Conservation (phyloP, 768 basidiomycete species). For the Amanita phalloides region DNA sequence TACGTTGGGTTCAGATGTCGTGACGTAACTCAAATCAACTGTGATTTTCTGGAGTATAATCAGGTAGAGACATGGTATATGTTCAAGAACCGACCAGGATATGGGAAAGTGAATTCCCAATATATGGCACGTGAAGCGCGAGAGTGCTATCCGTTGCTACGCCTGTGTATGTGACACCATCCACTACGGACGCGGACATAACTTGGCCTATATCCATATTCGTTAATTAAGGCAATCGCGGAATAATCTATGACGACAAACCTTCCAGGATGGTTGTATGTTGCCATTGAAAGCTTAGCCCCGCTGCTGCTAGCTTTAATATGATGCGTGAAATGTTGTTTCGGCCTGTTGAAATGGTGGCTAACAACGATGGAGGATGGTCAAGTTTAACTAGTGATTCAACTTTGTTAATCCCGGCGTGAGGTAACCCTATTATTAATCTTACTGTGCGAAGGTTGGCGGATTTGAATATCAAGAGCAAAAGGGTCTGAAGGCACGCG, state of each 20-base stretch:
- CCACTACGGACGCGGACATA: constrained; percentile 26
- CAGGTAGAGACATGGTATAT: not conserved
- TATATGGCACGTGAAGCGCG: constrained; percentile 52
- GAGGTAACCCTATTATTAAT: not conserved
- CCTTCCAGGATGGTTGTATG: constrained; percentile 31
- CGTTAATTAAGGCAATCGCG: constrained; percentile 1
- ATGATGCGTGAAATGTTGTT: constrained; percentile 49
- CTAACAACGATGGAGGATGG: constrained; percentile 37
- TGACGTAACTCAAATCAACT: constrained; percentile 58
- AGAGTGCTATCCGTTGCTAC: constrained; percentile 35
- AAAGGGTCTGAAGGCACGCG: constrained; percentile 51
- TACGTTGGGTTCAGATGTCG: constrained; percentile 38
- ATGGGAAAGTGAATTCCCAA: constrained; percentile 49
- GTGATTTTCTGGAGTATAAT: constrained; percentile 47
- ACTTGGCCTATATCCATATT: constrained; percentile 7
- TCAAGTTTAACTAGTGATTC: constrained; percentile 52
- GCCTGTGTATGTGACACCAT: constrained; percentile 35
- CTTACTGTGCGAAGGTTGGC: constrained; percentile 42
- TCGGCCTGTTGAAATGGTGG: constrained; percentile 55
- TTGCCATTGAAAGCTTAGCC: constrained; percentile 37
- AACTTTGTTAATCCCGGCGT: constrained; percentile 2
- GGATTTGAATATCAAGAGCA: constrained; percentile 53
- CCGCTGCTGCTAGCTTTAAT: constrained; percentile 44
- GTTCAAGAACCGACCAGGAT: constrained; percentile 39
- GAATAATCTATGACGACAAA: constrained; percentile 7